These are phyloP conservation scores for Torulaspora quercuum DNA, from an alignment of 805 yeast genomes.

Conservation along the genomic window DNA sequence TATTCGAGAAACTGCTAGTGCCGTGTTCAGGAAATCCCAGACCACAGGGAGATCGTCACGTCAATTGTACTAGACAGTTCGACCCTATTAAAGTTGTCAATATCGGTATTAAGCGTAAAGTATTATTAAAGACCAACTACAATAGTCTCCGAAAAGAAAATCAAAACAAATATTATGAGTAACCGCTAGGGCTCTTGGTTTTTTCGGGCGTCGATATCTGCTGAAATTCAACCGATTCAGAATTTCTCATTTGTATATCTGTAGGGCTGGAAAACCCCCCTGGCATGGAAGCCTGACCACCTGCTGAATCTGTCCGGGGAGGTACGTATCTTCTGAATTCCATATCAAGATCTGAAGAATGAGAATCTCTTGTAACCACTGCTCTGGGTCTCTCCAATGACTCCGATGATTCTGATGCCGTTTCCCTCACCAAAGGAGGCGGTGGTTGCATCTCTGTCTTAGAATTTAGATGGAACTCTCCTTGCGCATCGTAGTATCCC, in stretches of 20 bases:
- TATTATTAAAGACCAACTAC: constrained; percentile 4
- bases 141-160: too few species aligned
- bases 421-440: constrained; percentile 45
- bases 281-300: too few species aligned
- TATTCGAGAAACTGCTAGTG: too few species aligned
- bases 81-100: too few species aligned
- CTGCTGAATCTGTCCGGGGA: too few species aligned
- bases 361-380: constrained; percentile 17
- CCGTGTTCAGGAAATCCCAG: too few species aligned
- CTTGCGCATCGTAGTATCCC: constrained; percentile 70
- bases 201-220: constrained; percentile 15
- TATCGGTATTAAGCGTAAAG: too few species aligned
- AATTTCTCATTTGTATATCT: constrained; percentile 1
- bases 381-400: constrained; percentile 23
- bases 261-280: too few species aligned
- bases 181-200: constrained; percentile 7
- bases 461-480: constrained; percentile 44
- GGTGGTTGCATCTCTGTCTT: constrained; percentile 33
- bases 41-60: too few species aligned
- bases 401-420: constrained; percentile 47
- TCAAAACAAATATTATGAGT: neutral
- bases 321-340: constrained; percentile 21
- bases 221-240: constrained; percentile 8
- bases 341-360: constrained; percentile 12
- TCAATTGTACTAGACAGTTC: too few species aligned